Conservation (phyloP, 495 filamentous ascomycete genomes). For the Pseudevernia furfuracea region DNA sequence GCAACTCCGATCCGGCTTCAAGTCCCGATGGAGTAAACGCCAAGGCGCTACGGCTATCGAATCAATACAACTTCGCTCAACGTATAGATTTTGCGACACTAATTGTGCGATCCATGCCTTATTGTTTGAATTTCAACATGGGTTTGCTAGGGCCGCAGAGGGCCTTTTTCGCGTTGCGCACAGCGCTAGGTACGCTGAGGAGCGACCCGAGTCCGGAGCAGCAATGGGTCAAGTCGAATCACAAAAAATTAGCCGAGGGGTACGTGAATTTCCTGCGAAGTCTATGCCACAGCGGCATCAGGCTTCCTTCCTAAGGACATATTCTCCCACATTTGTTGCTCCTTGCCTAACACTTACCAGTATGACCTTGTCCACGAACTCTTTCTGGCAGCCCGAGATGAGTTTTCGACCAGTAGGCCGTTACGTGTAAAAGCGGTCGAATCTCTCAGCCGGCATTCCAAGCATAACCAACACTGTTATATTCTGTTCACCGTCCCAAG, state of each 20-base stretch:
- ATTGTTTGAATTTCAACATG: constrained; percentile 1
- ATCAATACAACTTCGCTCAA: neutral
- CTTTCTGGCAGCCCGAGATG: neutral
- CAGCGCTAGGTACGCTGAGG: neutral
- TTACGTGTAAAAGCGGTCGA: neutral
- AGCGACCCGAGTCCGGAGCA: constrained; percentile 4
- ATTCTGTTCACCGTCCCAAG: neutral
- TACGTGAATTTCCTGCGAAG: neutral
- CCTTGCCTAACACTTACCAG: neutral
- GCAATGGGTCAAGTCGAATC: neutral
- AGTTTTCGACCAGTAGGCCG: constrained; percentile 3
- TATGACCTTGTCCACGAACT: neutral
- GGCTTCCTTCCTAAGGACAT: neutral
- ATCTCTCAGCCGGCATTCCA: neutral
- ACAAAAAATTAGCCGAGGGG: neutral
- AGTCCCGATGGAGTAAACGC: neutral
- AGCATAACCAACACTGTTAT: no score
- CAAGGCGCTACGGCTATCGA: constrained; percentile 1
- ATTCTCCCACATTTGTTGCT: neutral
- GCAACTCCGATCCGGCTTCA: neutral
- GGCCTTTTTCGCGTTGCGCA: neutral
- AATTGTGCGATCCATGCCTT: neutral
- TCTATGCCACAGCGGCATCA: neutral
- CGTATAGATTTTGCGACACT: neutral
- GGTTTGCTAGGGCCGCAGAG: constrained; percentile 1